Percentiles rank a stretch among this genome's conserved stretches.
Evolutionary conservation across 139 green algal genomes (phyloP).

Genomic region (Edaphochlamys debaryana): DNA sequence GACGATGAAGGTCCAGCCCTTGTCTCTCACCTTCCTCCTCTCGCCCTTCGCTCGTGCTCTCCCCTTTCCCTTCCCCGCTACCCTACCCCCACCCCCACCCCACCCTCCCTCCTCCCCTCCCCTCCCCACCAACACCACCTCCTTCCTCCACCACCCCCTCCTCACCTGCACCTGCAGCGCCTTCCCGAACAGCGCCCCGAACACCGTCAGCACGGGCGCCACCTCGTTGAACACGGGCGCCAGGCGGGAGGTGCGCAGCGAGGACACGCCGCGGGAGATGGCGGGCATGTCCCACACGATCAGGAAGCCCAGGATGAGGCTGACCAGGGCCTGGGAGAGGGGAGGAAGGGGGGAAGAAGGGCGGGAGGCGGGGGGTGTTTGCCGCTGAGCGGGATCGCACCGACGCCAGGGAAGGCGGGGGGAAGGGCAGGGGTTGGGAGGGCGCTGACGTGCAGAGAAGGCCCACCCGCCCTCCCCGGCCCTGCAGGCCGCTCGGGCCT

Average conservation of each 20-base stretch:
- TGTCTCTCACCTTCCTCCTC: too few relatives aligned
- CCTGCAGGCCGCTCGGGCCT: too few relatives aligned
- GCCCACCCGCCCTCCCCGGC: too few relatives aligned
- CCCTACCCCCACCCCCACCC: not conserved
- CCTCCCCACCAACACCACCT: not conserved
- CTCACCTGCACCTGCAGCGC: constrained; percentile 88
- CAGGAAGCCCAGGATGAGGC: constrained; percentile 93
- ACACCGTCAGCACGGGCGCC: constrained; percentile 83
- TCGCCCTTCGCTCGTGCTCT: too few relatives aligned
- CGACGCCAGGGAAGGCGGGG: too few relatives aligned
- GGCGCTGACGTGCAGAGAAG: not conserved
- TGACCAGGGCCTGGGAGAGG: constrained; percentile 80
- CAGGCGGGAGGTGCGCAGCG: constrained; percentile 74
- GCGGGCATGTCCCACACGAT: constrained; percentile 92
- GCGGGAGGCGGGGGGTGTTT: not conserved
- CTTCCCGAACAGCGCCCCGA: constrained; percentile 89
- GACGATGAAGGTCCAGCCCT: too few relatives aligned
- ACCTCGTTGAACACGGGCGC: constrained; percentile 89
- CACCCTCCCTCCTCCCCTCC: not conserved
- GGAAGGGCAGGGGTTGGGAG: too few relatives aligned
- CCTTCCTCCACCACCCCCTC: not conserved
- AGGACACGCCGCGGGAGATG: constrained; percentile 74
- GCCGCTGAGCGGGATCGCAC: too few relatives aligned
- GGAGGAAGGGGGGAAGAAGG: not conserved
- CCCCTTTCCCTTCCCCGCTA: not conserved